Base-by-base conservation (phyloP, 345 rosid genomes). In the Eucalyptus pumila region DNA sequence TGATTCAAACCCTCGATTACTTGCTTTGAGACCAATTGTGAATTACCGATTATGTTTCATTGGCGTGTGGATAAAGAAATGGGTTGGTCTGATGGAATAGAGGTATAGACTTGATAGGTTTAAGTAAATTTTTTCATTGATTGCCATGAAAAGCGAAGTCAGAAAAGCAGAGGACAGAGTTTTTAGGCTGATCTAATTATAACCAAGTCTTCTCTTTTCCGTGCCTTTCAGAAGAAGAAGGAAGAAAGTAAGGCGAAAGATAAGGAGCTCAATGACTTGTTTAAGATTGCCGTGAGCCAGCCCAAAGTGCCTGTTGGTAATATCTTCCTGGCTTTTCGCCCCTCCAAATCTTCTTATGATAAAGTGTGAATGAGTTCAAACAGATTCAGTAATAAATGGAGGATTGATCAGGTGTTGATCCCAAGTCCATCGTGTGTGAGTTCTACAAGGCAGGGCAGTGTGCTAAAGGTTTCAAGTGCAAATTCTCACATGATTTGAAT, bases 221-320 rank as follows among this genome's bases (percentile, higher is more conserved):
- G 83, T 12, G 44, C 60, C 72, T 83, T 67, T 87, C 92, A 95
- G 95, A 94, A 94, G 90, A 94, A 93, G 94, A 93, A 94, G 91
- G 96, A 94, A 90, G 95, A 95, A 88, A 94, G 93, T 6, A 93
- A 92, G 90, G 93, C 94, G 40, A 93, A 92, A 80, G 96, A 95
- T 87, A 95, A 91, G 92, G 96, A 94, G 94, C 94, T 95, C 44
- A 95, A 90, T 86, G 97, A 94, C 27, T 67, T 95, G 90, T 95
- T 95, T 85, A 95, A 94, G 93, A 90, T 94, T 89, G 96, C 95
- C 30, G 95, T 95, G 62, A 95, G 94, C 91, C 97, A 95, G 91
- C 96, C 96, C 3, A 95, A 94, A 93, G 96, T 95, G 85, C 96
- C 96, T 2, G 83, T 92, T 89, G 96, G 96, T 93, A 90, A 90